Percentiles rank a stretch among this genome's conserved stretches.
Conservation (phyloP, 169 alveolate genomes). For the Cryptosporidium muris region DNA sequence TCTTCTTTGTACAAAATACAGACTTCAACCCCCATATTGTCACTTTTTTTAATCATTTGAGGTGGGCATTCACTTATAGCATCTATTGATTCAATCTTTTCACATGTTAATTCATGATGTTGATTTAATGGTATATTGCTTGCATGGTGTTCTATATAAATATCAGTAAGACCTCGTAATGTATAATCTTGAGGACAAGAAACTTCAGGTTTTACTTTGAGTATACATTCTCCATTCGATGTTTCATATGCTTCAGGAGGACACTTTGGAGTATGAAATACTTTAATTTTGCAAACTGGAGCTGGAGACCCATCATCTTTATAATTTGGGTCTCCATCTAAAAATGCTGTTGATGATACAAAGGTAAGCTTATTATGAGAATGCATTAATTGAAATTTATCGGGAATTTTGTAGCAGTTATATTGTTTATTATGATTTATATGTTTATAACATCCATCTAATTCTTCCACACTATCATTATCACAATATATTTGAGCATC, state of each 20-base stretch:
- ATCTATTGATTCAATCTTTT: constrained; percentile 22
- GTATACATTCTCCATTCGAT: constrained; percentile 9
- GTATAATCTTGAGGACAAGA: constrained; percentile 45
- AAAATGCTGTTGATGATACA: constrained; percentile 28
- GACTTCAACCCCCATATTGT: constrained; percentile 16
- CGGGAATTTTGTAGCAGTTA: constrained; percentile 36
- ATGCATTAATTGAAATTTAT: constrained; percentile 9
- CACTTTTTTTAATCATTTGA: constrained; percentile 39
- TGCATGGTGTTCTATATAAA: not conserved
- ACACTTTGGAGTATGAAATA: constrained; percentile 56
- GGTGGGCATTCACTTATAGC: constrained; percentile 50
- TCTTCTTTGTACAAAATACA: constrained; percentile 27
- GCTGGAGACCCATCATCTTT: constrained; percentile 21
- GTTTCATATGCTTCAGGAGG: constrained; percentile 17
- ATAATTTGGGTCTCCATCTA: constrained; percentile 43
- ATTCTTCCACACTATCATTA: constrained; percentile 20
- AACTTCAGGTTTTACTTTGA: constrained; percentile 29
- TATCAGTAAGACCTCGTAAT: constrained; percentile 8
- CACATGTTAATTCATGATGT: constrained; percentile 14
- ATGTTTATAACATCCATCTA: constrained; percentile 47
- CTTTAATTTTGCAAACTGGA: constrained; percentile 48
- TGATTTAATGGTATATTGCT: not conserved
- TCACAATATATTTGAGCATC: constrained; percentile 54
- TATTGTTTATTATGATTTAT: constrained; percentile 26
- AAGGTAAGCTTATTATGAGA: not conserved